Conservation (phyloP, 192 early-diverging fungal species). For the Backusella mclennaniae region DNA sequence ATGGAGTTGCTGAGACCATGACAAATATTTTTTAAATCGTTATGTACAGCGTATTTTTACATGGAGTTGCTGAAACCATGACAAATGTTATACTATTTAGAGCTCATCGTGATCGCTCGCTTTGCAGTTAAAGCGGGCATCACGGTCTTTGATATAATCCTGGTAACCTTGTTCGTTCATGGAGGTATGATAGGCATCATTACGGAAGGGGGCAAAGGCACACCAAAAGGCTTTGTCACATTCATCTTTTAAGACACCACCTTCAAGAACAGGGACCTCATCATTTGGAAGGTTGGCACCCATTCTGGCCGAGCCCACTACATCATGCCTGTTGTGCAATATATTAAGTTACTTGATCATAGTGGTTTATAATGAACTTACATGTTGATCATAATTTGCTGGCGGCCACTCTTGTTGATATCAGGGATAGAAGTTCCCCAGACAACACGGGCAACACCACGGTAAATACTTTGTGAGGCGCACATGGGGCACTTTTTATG, state of each 20-base stretch:
- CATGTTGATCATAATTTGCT: constrained; percentile 24
- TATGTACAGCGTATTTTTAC: constrained; percentile 28
- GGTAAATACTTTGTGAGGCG: constrained; percentile 26
- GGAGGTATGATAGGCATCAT: constrained; percentile 1
- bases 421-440: constrained; percentile 30
- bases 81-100: not conserved
- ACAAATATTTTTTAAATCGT: not conserved
- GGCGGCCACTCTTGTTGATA: constrained; percentile 27
- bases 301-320: constrained; percentile 11
- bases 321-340: constrained; percentile 7
- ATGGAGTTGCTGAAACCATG: constrained; percentile 24
- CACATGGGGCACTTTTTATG: constrained; percentile 27
- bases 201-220: constrained; percentile 17
- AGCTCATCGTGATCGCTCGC: not conserved
- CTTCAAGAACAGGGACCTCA: constrained; percentile 6
- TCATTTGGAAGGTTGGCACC: constrained; percentile 16
- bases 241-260: constrained; percentile 21
- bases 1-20: constrained; percentile 24
- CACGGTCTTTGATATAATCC: constrained; percentile 9
- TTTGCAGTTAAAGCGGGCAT: not conserved
- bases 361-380: constrained; percentile 1
- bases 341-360: not conserved
- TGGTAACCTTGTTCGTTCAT: constrained; percentile 15
- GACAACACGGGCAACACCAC: constrained; percentile 25
- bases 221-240: constrained; percentile 23